Percentiles rank a stretch among this genome's conserved stretches.
Evolutionary conservation across 805 yeast species (phyloP).

Genomic region (Zygotorulaspora danielsina): DNA sequence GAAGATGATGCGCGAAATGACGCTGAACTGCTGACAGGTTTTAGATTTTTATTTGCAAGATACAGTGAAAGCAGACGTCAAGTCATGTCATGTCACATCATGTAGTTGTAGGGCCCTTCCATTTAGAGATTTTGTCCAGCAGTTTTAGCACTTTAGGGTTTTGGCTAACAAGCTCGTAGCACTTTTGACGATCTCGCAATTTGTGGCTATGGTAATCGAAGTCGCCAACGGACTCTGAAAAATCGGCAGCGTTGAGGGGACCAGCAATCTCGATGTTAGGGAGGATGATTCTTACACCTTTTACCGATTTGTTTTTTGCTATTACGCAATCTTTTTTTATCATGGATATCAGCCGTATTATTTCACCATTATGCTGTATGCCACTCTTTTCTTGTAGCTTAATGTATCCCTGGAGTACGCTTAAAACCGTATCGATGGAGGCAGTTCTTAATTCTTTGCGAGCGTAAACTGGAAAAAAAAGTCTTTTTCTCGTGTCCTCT

Average conservation of each 20-base stretch:
- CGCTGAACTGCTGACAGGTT: no score
- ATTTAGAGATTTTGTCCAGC: constrained; percentile 16
- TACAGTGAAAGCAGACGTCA: neutral
- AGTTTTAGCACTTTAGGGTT: constrained; percentile 16
- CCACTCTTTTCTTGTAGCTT: constrained; percentile 12
- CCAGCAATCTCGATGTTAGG: constrained; percentile 13
- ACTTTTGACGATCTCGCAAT: constrained; percentile 11
- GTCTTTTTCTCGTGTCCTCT: constrained; percentile 13
- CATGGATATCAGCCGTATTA: constrained; percentile 27
- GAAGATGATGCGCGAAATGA: neutral
- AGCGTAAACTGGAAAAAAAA: constrained; percentile 17
- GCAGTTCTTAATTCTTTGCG: constrained; percentile 11
- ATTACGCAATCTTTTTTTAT: constrained; percentile 26
- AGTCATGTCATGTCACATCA: neutral
- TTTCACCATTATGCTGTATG: constrained; percentile 17
- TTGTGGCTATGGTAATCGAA: constrained; percentile 1
- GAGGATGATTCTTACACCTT: constrained; percentile 16
- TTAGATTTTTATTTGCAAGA: constrained; percentile 1
- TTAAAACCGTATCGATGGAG: constrained; percentile 25
- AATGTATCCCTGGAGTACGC: constrained; percentile 22
- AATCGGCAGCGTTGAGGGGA: neutral
- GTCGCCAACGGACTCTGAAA: constrained; percentile 1
- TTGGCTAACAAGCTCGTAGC: constrained; percentile 17
- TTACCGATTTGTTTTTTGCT: neutral
- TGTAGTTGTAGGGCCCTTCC: constrained; percentile 8